Percentiles rank a stretch among this genome's conserved stretches.
Conservation (phyloP, 2,329 filamentous ascomycete genomes). For the Neocucurbitaria cava region DNA sequence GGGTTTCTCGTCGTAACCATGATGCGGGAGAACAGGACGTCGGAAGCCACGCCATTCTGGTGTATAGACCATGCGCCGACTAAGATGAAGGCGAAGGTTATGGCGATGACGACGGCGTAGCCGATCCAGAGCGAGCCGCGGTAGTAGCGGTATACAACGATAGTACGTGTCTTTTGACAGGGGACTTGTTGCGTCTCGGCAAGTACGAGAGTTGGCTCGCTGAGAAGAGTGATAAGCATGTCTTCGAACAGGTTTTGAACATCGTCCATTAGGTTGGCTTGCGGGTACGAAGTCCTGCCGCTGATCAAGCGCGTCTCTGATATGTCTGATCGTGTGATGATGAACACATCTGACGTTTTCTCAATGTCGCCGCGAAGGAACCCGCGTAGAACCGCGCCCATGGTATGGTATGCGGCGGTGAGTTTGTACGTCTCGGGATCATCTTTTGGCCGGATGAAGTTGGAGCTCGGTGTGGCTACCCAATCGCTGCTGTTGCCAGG, state of each 20-base stretch:
- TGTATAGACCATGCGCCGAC: constrained; percentile 43
- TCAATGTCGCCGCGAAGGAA: constrained; percentile 46
- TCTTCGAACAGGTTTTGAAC: constrained; percentile 46
- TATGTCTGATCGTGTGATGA: constrained; percentile 43
- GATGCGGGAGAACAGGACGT: constrained; percentile 47
- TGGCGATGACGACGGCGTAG: constrained; percentile 42
- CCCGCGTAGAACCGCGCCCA: constrained; percentile 41
- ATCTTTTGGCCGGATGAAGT: constrained; percentile 33
- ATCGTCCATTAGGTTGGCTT: constrained; percentile 33
- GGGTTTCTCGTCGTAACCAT: constrained; percentile 49
- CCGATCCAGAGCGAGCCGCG: constrained; percentile 44
- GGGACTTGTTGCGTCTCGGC: constrained; percentile 27
- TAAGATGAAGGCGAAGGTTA: constrained; percentile 37
- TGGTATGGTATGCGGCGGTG: constrained; percentile 41
- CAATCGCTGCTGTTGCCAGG: constrained; percentile 16
- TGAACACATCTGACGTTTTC: constrained; percentile 24
- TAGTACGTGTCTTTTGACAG: constrained; percentile 35
- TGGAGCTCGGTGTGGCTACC: constrained; percentile 22
- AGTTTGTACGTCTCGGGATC: constrained; percentile 39
- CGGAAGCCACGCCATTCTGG: constrained; percentile 46
- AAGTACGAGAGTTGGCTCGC: constrained; percentile 41
- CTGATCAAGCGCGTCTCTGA: constrained; percentile 45
- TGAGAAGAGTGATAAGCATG: constrained; percentile 46
- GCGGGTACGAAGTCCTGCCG: constrained; percentile 34
- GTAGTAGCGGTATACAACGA: constrained; percentile 43